Conservation (phyloP, 177 flowering plant species). For the Telopea speciosissima region DNA sequence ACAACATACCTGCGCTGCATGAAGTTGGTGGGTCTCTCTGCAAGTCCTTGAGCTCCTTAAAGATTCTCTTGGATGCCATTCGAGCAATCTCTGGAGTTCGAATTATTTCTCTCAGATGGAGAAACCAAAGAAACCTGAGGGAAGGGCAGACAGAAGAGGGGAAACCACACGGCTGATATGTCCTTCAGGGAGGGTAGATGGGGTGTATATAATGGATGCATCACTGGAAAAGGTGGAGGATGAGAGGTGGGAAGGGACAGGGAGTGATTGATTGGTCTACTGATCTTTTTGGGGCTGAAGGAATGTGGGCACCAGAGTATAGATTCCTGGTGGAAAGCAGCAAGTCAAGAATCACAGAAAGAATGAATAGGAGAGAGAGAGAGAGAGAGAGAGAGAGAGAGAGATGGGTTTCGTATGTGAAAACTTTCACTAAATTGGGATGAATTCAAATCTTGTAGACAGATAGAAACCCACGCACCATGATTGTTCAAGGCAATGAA, state of each 20-base stretch:
- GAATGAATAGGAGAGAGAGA: too few species aligned
- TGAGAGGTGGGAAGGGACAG: background rate
- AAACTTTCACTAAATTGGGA: too few species aligned
- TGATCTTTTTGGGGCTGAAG: background rate
- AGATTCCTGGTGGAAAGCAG: constrained; percentile 6
- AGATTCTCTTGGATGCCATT: constrained; percentile 34
- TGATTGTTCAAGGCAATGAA: too few species aligned
- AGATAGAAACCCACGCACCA: too few species aligned
- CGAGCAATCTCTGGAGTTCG: background rate
- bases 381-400: too few species aligned
- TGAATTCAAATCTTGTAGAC: too few species aligned
- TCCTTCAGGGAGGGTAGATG: background rate
- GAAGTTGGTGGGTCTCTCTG: constrained; percentile 38
- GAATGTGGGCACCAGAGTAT: constrained; percentile 11
- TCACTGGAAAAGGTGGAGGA: background rate
- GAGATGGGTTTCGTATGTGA: too few species aligned
- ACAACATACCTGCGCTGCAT: constrained; percentile 32
- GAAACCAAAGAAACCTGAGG: background rate
- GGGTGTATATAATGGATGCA: background rate
- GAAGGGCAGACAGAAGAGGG: background rate
- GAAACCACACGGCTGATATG: background rate
- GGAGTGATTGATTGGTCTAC: background rate
- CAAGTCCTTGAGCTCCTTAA: constrained; percentile 35
- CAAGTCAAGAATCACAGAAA: constrained; percentile 3
- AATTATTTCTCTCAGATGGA: too few species aligned